A percentile compares a stretch with the other conserved stretches of the same genome.
These are phyloP conservation scores for Globisporangium spinosum DNA, from an alignment of 352 stramenopile genomes.

Conservation along the genomic window DNA sequence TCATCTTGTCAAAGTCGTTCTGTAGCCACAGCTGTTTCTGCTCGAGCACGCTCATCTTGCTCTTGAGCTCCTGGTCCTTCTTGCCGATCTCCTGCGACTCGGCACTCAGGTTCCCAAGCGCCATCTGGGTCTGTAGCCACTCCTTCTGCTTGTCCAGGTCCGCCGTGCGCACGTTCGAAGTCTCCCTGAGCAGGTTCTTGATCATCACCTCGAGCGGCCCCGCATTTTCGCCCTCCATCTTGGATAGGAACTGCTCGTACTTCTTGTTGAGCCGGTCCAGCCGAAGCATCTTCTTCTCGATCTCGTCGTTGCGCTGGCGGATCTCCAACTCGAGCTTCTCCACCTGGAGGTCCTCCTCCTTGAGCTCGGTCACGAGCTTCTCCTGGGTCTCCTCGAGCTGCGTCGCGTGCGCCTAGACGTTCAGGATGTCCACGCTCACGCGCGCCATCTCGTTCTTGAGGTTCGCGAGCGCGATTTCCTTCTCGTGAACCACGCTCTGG, in stretches of 20 bases:
- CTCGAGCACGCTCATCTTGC: conserved; percentile 85
- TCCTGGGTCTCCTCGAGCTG: conserved; percentile 86
- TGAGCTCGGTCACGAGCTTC: conserved; percentile 77
- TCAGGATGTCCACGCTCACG: conserved; percentile 90
- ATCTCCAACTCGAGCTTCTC: conserved; percentile 93
- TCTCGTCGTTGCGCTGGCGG: conserved; percentile 92
- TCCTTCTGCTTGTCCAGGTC: conserved; percentile 84
- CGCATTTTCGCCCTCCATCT: conserved; percentile 89
- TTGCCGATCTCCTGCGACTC: conserved; percentile 88
- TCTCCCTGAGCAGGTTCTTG: conserved; percentile 91
- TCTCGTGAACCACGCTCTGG: conserved; percentile 74
- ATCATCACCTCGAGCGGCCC: conserved; percentile 93
- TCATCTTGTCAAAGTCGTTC: conserved; percentile 74
- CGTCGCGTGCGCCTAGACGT: conserved; percentile 86
- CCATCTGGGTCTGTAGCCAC: conserved; percentile 90
- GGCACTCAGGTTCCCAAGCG: conserved; percentile 82
- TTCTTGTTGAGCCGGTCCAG: conserved; percentile 94
- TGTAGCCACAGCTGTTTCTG: conserved; percentile 89
- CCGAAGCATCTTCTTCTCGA: conserved; percentile 94
- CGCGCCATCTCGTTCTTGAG: conserved; percentile 93
- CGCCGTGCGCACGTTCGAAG: conserved; percentile 52
- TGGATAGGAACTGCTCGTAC: conserved; percentile 90
- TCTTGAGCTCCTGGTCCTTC: conserved; percentile 88
- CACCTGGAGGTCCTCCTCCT: conserved; percentile 85
- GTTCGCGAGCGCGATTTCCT: conserved; percentile 86